Evolutionary conservation across 1,284 basidiomycete species (phyloP), one percentile per base, ranked within the genome.

Genomic region (Rhodotorula sp.): DNA sequence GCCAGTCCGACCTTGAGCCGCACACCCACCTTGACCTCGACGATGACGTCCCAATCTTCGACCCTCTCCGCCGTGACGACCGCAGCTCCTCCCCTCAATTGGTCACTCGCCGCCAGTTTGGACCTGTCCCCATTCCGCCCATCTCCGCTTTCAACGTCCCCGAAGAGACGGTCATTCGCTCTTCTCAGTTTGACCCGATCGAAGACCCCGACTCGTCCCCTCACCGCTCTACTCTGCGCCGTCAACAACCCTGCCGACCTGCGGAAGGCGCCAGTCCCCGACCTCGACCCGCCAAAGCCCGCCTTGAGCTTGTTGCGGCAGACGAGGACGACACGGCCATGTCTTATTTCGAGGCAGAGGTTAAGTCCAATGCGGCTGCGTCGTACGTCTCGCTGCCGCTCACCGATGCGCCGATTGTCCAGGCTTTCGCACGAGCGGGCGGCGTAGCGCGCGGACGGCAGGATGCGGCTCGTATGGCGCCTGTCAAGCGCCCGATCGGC

Each of bases 141-240:
- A 37, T 48, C 28, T 18, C 55, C 22, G 61, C 66, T 24, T 67
- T 65, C 48, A 50, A 53, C 11, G 51, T 55, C 51, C 57, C 34
- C 20, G 48, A 60, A 16, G 34, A 37, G 47, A 50, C 47, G 24
- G n/a, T 31, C 18, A 13, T 52, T 7, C 59, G 30, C 31, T 67
- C 71, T 0, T 67, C 67, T 0, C 62, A 67, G 26, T 46, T 66
- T n/a, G 72, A 73, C 28, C 64, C 64, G 9, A 73, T 73, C 52
- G 71, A 73, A 30, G 64, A 73, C 26, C 66, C 71, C 37, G 71
- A 73, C 59, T 65, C 72, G 13, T 67, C 72, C 18, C 69, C 67
- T 13, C 53, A 15, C 11, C 56, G 60, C 16, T 30, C 56, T 1
- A 28, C 60, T 8, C 24, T 34, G 11, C 40, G 47, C 11, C 56